These are phyloP conservation scores for Penicillium sp. DNA, from an alignment of 2,329 filamentous ascomycete species.

Conservation along the genomic window DNA sequence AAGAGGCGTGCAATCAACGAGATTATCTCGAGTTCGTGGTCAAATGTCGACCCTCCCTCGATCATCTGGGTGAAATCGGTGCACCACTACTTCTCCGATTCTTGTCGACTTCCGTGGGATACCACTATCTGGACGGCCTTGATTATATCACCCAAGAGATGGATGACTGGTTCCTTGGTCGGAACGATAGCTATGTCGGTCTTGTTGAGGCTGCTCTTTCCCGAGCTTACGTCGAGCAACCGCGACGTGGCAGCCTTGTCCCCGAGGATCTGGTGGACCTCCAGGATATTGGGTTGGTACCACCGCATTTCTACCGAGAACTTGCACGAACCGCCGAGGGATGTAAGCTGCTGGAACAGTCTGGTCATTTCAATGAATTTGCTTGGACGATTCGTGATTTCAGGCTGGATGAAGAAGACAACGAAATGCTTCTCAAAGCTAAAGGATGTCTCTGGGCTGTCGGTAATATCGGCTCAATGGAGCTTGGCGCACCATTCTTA, in stretches of 20 bases:
- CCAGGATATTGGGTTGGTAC: slow-evolving; percentile 62
- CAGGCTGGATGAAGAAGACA: slow-evolving; percentile 78
- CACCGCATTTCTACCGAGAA: slow-evolving; percentile 97
- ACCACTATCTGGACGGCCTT: slow-evolving; percentile 92
- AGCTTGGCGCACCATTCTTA: slow-evolving; percentile 89
- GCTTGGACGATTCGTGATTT: slow-evolving; percentile 82
- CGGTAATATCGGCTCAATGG: slow-evolving; percentile 97
- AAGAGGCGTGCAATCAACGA: slow-evolving; percentile 93
- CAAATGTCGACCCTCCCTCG: slow-evolving; percentile 87
- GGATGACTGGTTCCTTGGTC: slow-evolving; percentile 98
- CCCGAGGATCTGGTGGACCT: slow-evolving; percentile 59
- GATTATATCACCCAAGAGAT: slow-evolving; percentile 99
- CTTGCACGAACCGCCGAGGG: slow-evolving; percentile 89
- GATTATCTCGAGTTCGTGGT: slow-evolving; percentile 92
- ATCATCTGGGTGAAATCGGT: slow-evolving; percentile 94
- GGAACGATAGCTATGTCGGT: slow-evolving; percentile 93
- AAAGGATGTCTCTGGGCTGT: slow-evolving; percentile 98
- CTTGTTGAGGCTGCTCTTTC: slow-evolving; percentile 95
- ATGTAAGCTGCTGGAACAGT: slow-evolving; percentile 82
- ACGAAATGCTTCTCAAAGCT: slow-evolving; percentile 83
- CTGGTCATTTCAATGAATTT: slow-evolving; percentile 96
- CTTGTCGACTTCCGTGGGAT: slow-evolving; percentile 91
- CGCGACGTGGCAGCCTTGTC: slow-evolving; percentile 49
- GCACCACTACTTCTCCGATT: slow-evolving; percentile 90
- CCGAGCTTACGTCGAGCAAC: slow-evolving; percentile 65